These are phyloP conservation scores for Mallotus repandus DNA, from an alignment of 441 rosid species.

Conservation along the genomic window DNA sequence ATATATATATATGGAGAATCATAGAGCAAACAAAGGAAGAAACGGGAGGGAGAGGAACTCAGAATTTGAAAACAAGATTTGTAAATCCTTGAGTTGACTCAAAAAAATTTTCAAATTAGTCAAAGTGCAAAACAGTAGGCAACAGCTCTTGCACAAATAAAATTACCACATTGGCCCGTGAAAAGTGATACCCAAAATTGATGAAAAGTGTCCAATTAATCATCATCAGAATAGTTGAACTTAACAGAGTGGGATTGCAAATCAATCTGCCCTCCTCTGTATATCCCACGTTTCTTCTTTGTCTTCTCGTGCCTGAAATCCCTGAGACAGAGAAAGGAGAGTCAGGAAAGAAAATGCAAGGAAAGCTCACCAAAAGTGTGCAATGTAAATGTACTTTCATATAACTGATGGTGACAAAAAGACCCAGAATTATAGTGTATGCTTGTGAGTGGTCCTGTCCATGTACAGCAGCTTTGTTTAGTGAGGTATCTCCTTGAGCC, in stretches of 20 bases:
- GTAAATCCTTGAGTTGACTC: too few species aligned
- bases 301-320: constrained; percentile 95
- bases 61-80: too few species aligned
- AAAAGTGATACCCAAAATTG: not conserved
- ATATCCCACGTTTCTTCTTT: constrained; percentile 92
- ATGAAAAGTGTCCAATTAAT: constrained; percentile 39
- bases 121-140: too few species aligned
- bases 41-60: too few species aligned
- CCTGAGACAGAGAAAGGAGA: constrained; percentile 40
- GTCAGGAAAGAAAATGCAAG: not conserved
- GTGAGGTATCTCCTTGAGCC: too few species aligned
- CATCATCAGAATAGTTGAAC: constrained; percentile 83
- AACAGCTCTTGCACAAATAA: not conserved
- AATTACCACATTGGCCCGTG: not conserved
- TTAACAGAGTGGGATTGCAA: constrained; percentile 75
- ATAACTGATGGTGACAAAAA: not conserved
- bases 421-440: not conserved
- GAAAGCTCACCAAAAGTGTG: not conserved
- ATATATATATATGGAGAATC: too few species aligned
- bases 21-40: too few species aligned
- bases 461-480: too few species aligned
- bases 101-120: too few species aligned
- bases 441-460: not conserved
- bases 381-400: not conserved
- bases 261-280: constrained; percentile 95